Conservation (phyloP, 2,329 filamentous ascomycete species). For the Claviceps capensis region DNA sequence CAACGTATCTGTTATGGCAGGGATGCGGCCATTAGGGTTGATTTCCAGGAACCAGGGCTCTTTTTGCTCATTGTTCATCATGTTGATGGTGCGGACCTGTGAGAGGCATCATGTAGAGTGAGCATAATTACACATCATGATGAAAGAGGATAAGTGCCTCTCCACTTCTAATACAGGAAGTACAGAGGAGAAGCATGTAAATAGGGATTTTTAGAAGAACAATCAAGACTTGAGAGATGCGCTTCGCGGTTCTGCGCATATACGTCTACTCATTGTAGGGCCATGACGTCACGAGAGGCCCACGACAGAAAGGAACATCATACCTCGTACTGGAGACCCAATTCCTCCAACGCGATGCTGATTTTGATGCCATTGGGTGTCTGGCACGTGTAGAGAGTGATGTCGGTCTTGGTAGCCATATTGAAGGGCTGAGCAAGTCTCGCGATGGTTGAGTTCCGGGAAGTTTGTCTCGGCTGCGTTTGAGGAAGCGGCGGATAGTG, state of each 20-base stretch:
- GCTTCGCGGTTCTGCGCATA: too few species aligned
- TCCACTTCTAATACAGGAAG: too few species aligned
- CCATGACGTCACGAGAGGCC: too few species aligned
- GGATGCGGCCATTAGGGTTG: conserved; percentile 88
- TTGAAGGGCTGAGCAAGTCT: neutral
- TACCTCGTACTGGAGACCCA: conserved; percentile 69
- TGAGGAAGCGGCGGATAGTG: too few species aligned
- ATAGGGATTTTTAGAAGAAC: neutral
- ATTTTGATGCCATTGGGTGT: conserved; percentile 89
- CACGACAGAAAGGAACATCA: neutral
- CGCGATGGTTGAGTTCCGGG: too few species aligned
- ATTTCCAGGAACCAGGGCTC: conserved; percentile 79
- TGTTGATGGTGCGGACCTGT: conserved; percentile 48
- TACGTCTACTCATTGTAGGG: too few species aligned
- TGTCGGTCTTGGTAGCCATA: conserved; percentile 33
- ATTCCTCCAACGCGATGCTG: conserved; percentile 74
- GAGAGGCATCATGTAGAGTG: neutral
- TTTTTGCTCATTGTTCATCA: conserved; percentile 66
- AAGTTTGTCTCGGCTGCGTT: too few species aligned
- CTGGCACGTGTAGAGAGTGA: conserved; percentile 67
- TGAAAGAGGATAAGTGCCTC: too few species aligned
- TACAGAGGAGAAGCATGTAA: neutral
- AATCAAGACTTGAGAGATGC: neutral
- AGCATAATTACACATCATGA: neutral
- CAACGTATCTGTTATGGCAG: conserved; percentile 70